Percentiles rank a stretch among this genome's conserved stretches.
These are phyloP conservation scores for Plasmodium billcollinsi DNA, from an alignment of 169 alveolate species.

Conservation along the genomic window DNA sequence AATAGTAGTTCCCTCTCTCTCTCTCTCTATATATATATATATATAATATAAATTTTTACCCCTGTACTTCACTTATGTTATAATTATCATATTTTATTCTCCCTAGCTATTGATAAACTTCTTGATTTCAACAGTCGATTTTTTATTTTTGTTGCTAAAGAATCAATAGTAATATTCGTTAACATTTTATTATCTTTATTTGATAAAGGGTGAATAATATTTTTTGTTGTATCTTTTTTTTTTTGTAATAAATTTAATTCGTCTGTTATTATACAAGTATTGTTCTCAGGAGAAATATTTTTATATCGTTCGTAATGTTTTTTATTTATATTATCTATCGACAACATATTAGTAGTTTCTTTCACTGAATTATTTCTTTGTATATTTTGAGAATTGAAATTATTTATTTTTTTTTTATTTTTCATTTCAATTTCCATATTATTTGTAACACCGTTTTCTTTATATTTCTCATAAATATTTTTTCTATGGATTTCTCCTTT, in stretches of 20 bases:
- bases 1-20: too few species aligned
- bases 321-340: background rate
- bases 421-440: background rate
- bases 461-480: background rate
- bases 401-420: background rate
- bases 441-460: slow-evolving; percentile 2
- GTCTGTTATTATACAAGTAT: background rate
- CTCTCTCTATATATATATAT: too few species aligned
- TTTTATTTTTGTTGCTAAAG: slow-evolving; percentile 40
- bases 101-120: slow-evolving; percentile 50
- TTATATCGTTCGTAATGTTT: background rate
- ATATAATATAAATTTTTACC: too few species aligned
- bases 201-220: slow-evolving; percentile 3
- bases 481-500: background rate
- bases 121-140: slow-evolving; percentile 45
- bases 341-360: background rate
- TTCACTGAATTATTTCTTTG: background rate
- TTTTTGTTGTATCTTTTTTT: slow-evolving; percentile 6
- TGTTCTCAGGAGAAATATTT: too few species aligned
- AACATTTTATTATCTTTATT: slow-evolving; percentile 1
- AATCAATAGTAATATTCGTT: slow-evolving; percentile 15
- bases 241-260: background rate
- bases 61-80: too few species aligned
- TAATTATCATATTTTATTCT: background rate
- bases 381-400: background rate